These are phyloP conservation scores for Suhomyces choctaworum DNA, from an alignment of 1,139 yeast genomes.

Conservation along the genomic window DNA sequence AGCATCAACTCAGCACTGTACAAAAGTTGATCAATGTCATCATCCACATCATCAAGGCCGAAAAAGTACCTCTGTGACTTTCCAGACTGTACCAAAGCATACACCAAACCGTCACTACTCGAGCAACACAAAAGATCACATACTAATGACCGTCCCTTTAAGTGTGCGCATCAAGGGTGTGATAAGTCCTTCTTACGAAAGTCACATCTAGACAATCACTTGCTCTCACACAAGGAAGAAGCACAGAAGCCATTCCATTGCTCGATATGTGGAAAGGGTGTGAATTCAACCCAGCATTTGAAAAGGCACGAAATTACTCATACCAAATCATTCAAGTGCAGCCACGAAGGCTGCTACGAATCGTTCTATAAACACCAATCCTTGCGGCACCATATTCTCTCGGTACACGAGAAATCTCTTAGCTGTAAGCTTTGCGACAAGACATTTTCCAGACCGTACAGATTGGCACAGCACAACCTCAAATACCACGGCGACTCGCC, in stretches of 20 bases:
- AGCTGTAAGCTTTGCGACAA: conserved; percentile 62
- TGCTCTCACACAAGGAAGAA: conserved; percentile 56
- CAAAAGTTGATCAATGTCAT: conserved; percentile 3
- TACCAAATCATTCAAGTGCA: conserved; percentile 66
- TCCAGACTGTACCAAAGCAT: conserved; percentile 71
- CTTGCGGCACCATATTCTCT: conserved; percentile 66
- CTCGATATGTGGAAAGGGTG: conserved; percentile 77
- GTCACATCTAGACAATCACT: conserved; percentile 77
- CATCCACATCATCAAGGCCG: conserved; percentile 18
- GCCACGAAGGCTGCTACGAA: conserved; percentile 60
- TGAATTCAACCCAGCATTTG: conserved; percentile 78
- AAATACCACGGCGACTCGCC: conserved; percentile 59
- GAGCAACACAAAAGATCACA: conserved; percentile 83
- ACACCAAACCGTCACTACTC: conserved; percentile 76
- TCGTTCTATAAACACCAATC: conserved; percentile 79
- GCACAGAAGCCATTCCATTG: conserved; percentile 72
- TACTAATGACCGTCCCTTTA: conserved; percentile 74
- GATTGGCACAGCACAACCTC: conserved; percentile 60
- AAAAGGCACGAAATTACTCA: conserved; percentile 81
- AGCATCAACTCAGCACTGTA: neutral
- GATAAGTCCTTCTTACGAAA: conserved; percentile 67
- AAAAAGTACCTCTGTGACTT: conserved; percentile 62
- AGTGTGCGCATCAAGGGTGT: conserved; percentile 58
- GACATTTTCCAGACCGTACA: conserved; percentile 57
- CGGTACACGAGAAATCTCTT: conserved; percentile 57